Conservation (phyloP, 2,329 filamentous ascomycete genomes). For the Nemania bipapillata region DNA sequence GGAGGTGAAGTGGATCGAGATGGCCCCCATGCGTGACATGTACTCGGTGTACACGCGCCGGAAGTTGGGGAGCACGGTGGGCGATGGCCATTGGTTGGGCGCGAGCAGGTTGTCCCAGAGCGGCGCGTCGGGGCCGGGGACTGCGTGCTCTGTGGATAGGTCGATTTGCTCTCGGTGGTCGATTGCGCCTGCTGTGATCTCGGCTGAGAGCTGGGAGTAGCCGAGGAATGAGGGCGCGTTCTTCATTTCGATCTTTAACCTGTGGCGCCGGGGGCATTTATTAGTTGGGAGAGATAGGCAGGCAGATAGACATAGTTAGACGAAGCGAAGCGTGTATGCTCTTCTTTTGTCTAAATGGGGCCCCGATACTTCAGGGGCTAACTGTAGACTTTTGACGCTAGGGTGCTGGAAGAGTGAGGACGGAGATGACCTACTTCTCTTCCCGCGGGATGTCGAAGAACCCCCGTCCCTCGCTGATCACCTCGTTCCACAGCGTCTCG, state of each 20-base stretch:
- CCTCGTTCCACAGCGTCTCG: constrained; percentile 70
- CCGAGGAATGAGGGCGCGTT: constrained; percentile 77
- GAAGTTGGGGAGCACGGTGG: constrained; percentile 72
- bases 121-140: constrained; percentile 71
- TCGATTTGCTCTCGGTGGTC: constrained; percentile 91
- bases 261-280: constrained; percentile 43
- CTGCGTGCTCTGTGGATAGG: constrained; percentile 79
- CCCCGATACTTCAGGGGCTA: neutral
- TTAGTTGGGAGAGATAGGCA: neutral
- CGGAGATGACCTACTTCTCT: constrained; percentile 70
- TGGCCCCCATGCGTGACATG: constrained; percentile 76
- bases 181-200: constrained; percentile 76
- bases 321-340: neutral
- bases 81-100: constrained; percentile 82
- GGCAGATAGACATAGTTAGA: neutral
- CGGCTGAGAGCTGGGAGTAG: constrained; percentile 72
- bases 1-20: constrained; percentile 79
- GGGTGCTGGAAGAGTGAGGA: neutral
- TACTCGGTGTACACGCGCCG: constrained; percentile 76
- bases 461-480: constrained; percentile 72
- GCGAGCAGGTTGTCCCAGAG: constrained; percentile 78
- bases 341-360: neutral
- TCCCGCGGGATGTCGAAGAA: constrained; percentile 82
- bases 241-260: constrained; percentile 76
- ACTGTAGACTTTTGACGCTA: too few relatives aligned